Percentiles rank a stretch among this genome's conserved stretches.
Conservation (phyloP, 257 asterid species). For the Solanum megistacrolobum region DNA sequence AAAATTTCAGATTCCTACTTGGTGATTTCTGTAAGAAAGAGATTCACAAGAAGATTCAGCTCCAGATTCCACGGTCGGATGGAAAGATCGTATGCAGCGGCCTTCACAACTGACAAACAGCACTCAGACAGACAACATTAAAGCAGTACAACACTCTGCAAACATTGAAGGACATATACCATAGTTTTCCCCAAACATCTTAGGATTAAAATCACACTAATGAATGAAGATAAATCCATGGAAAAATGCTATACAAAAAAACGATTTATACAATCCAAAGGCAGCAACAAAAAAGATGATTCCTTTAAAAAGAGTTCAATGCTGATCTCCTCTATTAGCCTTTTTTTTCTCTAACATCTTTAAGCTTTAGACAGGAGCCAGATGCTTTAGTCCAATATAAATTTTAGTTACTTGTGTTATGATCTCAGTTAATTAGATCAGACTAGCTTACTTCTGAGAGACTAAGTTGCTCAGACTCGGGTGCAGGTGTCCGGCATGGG, state of each 20-base stretch:
- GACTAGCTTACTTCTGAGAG: background rate
- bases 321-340: background rate
- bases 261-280: background rate
- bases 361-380: background rate
- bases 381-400: background rate
- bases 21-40: constrained; percentile 39
- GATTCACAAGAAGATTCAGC: constrained; percentile 46
- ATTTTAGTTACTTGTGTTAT: background rate
- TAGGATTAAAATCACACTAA: background rate
- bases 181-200: background rate
- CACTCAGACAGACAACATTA: background rate
- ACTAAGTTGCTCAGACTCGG: background rate
- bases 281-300: background rate
- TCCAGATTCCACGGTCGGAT: constrained; percentile 57
- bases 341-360: background rate
- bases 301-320: background rate
- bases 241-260: background rate
- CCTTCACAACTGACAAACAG: constrained; percentile 58
- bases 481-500: background rate
- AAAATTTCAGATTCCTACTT: constrained; percentile 35
- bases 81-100: constrained; percentile 77
- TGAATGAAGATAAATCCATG: background rate
- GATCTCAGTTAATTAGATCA: background rate
- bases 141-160: background rate
- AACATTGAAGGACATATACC: background rate